A percentile compares a stretch with the other conserved stretches of the same genome.
Conservation (phyloP, 2,329 filamentous ascomycete genomes). For the Colletotrichum endophyticum region DNA sequence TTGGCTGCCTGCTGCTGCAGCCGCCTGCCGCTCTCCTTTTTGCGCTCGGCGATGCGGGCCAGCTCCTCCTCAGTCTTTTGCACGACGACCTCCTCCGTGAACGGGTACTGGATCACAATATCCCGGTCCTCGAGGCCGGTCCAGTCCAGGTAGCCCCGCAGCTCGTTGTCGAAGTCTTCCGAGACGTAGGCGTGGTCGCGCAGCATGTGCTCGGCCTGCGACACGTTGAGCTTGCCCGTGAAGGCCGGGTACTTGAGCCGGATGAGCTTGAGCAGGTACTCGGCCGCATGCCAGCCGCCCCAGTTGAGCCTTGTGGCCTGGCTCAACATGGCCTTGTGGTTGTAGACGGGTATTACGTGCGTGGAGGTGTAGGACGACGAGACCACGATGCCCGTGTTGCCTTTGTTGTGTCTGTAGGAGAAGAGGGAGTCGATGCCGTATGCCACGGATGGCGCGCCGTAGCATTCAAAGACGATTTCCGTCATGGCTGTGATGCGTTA, state of each 20-base stretch:
- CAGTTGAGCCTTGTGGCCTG: constrained; percentile 92
- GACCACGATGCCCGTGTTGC: constrained; percentile 84
- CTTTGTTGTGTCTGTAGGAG: constrained; percentile 91
- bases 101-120: constrained; percentile 90
- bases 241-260: constrained; percentile 91
- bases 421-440: constrained; percentile 98
- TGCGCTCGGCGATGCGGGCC: constrained; percentile 86
- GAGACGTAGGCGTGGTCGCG: constrained; percentile 91
- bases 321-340: constrained; percentile 81
- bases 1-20: constrained; percentile 96
- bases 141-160: constrained; percentile 84
- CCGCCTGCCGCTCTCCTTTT: constrained; percentile 90
- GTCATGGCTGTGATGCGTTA: constrained; percentile 75
- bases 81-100: constrained; percentile 84
- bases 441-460: constrained; percentile 85
- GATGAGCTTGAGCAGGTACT: constrained; percentile 90
- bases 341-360: constrained; percentile 91
- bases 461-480: constrained; percentile 96
- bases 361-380: constrained; percentile 94
- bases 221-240: constrained; percentile 81
- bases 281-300: constrained; percentile 88
- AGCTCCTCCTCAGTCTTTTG: constrained; percentile 97
- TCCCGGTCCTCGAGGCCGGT: constrained; percentile 89
- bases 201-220: constrained; percentile 87
- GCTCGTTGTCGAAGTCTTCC: constrained; percentile 79